These are phyloP conservation scores for Cucumis melo DNA, from an alignment of 306 rosid genomes.

Conservation along the genomic window DNA sequence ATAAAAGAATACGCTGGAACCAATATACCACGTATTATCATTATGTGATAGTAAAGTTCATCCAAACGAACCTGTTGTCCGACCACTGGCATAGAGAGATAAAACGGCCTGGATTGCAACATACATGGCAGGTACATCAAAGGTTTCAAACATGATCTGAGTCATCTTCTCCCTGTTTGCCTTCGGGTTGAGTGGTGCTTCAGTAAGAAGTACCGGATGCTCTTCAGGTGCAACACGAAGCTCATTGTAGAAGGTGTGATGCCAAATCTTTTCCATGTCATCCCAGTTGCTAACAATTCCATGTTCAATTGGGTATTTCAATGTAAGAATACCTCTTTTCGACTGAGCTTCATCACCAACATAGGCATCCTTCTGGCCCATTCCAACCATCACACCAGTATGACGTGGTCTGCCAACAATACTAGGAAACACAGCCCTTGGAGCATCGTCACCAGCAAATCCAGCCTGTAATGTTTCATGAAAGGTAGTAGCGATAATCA, in stretches of 20 bases:
- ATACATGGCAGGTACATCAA: conserved; percentile 4
- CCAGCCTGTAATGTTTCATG: conserved; percentile 32
- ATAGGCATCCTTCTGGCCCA: conserved; percentile 10
- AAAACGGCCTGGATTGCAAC: conserved; percentile 12
- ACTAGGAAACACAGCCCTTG: conserved; percentile 47
- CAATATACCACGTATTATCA: not conserved
- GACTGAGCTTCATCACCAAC: conserved; percentile 11
- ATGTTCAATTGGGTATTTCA: conserved; percentile 41
- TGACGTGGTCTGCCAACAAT: conserved; percentile 4
- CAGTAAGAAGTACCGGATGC: conserved; percentile 64
- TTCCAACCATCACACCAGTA: conserved; percentile 8
- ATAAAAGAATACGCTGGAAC: not conserved
- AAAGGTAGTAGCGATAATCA: not conserved
- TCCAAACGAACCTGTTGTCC: conserved; percentile 46
- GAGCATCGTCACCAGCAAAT: conserved; percentile 62
- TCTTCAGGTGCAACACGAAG: conserved; percentile 42
- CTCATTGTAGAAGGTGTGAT: conserved; percentile 8
- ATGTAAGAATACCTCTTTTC: conserved; percentile 5
- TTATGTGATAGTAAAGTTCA: not conserved
- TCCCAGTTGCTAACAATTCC: conserved; percentile 74
- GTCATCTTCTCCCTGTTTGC: conserved; percentile 79
- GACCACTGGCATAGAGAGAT: conserved; percentile 65
- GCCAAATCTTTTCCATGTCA: conserved; percentile 55
- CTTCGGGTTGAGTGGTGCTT: conserved; percentile 66
- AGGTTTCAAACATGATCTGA: conserved; percentile 30